Evolutionary conservation across 2,329 filamentous ascomycete species (phyloP), one percentile per base, ranked within the genome.

Genomic region (Pseudopyrenochaeta lycopersici): DNA sequence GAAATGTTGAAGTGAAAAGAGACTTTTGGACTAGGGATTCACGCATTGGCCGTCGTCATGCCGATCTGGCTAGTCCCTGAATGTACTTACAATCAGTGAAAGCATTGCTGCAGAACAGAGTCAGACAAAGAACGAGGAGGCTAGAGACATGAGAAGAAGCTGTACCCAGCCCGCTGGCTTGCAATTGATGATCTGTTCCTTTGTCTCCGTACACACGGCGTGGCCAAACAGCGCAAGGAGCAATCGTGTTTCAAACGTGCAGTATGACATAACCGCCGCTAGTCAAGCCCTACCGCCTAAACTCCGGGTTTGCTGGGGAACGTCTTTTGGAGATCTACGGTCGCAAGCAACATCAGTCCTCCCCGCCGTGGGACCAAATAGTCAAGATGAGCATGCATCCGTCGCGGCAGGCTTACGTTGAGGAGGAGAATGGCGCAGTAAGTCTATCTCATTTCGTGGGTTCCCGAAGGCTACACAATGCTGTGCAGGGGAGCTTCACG

Each of bases 391-490:
- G 79, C 74, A 84, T 96, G 81, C 94, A 97, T 81, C 94, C 94
- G 53, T 88, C 94, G 75, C 87, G 95, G 63, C 90, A 94, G 78
- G 94, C 94, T 36, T 97, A 96, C 77, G 92, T 98, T 61, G 94
- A 98, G 82, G 94, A 97, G 72, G 88, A 81, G 38, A 82, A 86
- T 72, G 77, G 83, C 47, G 84, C 89, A 81, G 88, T 90, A 83
- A 81, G 85, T 70, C 45, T 47, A 7, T 23, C n/a, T 39, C 17
- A 46, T 20, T 14, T 1, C 11, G 18, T 27, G 18, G 4, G 11
- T 20, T 35, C 17, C 11, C 7, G 3, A 12, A 27, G 18, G n/a
- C 52, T 49, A 47, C 53, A 46, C 48, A 47, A 46, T 18, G 50
- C 52, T 44, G 36, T 49, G 55, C 54, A 52, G 60, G 58, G 65